Conservation (phyloP, 768 basidiomycete species). For the Mycena vulgaris region DNA sequence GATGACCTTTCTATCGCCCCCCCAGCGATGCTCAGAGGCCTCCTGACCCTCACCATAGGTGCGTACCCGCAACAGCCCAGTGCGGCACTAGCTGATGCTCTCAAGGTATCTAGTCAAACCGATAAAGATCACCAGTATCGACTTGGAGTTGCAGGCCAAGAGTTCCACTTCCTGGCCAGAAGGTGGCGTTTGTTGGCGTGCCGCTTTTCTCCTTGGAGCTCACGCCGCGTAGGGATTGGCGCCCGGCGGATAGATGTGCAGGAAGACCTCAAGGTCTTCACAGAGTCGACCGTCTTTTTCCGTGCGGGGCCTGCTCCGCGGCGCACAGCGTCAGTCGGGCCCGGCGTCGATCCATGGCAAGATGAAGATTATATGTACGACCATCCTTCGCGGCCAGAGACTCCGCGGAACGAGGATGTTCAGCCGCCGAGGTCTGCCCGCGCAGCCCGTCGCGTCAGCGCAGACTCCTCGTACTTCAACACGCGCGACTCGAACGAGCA, state of each 20-base stretch:
- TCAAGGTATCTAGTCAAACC: slow-evolving; percentile 68
- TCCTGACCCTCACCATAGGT: slow-evolving; percentile 68
- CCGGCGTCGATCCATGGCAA: slow-evolving; percentile 58
- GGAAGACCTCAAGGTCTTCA: slow-evolving; percentile 85
- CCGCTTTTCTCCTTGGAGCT: slow-evolving; percentile 16
- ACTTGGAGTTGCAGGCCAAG: slow-evolving; percentile 82
- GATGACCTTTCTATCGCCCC: slow-evolving; percentile 46
- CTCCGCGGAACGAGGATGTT: slow-evolving; percentile 29
- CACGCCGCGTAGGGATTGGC: slow-evolving; percentile 66
- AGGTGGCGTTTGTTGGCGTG: slow-evolving; percentile 64
- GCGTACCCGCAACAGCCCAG: background rate
- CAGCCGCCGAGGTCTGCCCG: slow-evolving; percentile 14
- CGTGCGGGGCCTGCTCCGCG: slow-evolving; percentile 65
- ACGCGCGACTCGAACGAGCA: slow-evolving; percentile 7
- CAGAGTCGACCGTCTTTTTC: slow-evolving; percentile 82
- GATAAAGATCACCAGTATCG: slow-evolving; percentile 89
- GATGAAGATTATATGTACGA: slow-evolving; percentile 46
- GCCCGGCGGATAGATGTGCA: slow-evolving; percentile 80
- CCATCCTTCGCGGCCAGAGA: slow-evolving; percentile 28
- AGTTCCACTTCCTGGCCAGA: slow-evolving; percentile 87
- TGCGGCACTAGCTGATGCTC: slow-evolving; percentile 46
- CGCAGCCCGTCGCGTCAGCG: slow-evolving; percentile 36
- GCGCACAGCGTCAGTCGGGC: slow-evolving; percentile 62
- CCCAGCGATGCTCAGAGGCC: slow-evolving; percentile 75
- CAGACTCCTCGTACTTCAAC: slow-evolving; percentile 35